Percentiles rank a stretch among this genome's conserved stretches.
phyloP scores from a whole-genome alignment of 148 eudicot species.

The Silene latifolia region DNA sequence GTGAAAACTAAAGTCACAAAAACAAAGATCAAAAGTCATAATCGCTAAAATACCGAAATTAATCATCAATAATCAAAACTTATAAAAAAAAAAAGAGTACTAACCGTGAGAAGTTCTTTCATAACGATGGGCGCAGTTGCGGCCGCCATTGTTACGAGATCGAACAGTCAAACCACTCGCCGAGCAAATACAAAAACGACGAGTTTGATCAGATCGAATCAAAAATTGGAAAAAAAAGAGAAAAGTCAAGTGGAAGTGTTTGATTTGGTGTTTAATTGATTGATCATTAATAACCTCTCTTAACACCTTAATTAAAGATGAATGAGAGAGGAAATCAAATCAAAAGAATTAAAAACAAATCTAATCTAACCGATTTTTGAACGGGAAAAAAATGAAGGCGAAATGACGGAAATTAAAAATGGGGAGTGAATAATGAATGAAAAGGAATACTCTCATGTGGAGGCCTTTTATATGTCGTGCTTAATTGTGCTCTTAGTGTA shows the following conservation, averaged over 20 bases:
- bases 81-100: neutral
- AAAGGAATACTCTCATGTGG: neutral
- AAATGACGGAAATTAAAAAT: neutral
- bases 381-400: neutral
- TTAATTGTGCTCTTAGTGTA: slow-evolving; percentile 22
- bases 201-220: neutral
- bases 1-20: neutral
- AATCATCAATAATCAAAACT: neutral
- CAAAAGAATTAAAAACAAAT: neutral
- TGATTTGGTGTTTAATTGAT: neutral
- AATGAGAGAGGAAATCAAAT: slow-evolving; percentile 10
- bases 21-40: slow-evolving; percentile 8
- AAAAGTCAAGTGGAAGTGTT: slow-evolving; percentile 8
- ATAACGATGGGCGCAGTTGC: slow-evolving; percentile 96
- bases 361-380: slow-evolving; percentile 4
- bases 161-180: slow-evolving; percentile 18
- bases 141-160: slow-evolving; percentile 82
- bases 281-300: slow-evolving; percentile 15
- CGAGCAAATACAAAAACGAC: neutral
- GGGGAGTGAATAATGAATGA: neutral
- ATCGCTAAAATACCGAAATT: neutral
- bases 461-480: slow-evolving; percentile 10
- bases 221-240: slow-evolving; percentile 5
- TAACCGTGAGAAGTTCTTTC: slow-evolving; percentile 92
- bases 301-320: neutral